phyloP scores from a whole-genome alignment of 495 filamentous ascomycete genomes.

The Podospora australis region DNA sequence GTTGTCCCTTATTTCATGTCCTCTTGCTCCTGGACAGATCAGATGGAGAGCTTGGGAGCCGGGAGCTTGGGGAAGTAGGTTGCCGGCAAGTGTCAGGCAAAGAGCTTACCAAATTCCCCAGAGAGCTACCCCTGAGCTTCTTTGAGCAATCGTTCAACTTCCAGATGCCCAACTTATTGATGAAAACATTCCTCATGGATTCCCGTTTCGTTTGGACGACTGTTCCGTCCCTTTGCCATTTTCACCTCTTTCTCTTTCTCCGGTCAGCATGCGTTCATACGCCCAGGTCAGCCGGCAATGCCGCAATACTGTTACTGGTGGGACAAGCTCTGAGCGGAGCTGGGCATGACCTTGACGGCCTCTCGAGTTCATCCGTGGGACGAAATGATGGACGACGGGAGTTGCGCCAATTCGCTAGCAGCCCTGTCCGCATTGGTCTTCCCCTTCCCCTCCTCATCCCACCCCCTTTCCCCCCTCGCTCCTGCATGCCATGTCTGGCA shows the following conservation, averaged over 20 bases:
- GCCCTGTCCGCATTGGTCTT: conserved; percentile 11
- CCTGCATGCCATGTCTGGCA: background rate
- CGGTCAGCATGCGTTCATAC: background rate
- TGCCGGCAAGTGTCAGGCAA: no score
- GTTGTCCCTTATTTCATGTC: background rate
- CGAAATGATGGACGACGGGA: background rate
- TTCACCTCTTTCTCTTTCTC: background rate
- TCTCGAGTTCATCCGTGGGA: background rate
- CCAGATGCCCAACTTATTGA: no score
- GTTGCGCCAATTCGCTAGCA: conserved; percentile 14
- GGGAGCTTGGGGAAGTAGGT: no score
- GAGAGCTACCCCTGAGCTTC: no score
- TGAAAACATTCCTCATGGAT: no score
- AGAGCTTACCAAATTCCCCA: no score
- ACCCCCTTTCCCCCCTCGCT: background rate
- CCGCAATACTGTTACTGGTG: conserved; percentile 8
- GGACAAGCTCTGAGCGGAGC: conserved; percentile 5
- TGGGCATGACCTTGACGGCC: no score
- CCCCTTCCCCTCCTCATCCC: conserved; percentile 1
- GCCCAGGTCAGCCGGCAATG: conserved; percentile 1
- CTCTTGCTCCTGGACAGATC: background rate
- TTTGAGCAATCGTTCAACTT: no score
- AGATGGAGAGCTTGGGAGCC: background rate
- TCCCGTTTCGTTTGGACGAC: no score
- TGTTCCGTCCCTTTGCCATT: background rate